phyloP scores from a whole-genome alignment of 495 filamentous ascomycete species.

The Hypoxylon trugodes region DNA sequence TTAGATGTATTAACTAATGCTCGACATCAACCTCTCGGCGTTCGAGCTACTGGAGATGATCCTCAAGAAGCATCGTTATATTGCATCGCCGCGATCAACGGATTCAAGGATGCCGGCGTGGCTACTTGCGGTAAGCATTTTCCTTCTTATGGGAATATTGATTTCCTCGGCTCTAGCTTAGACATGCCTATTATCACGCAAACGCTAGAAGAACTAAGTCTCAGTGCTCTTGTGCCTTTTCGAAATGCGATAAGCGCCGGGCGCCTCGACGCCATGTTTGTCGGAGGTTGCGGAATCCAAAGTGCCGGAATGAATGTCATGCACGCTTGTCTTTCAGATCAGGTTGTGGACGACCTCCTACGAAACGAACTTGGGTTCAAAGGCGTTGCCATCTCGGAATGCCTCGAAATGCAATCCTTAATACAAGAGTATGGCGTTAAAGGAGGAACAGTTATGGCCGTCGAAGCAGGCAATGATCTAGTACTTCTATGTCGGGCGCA shows the following conservation, averaged over 20 bases:
- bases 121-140: slow-evolving; percentile 93
- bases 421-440: slow-evolving; percentile 92
- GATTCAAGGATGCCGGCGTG: slow-evolving; percentile 85
- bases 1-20: slow-evolving; percentile 91
- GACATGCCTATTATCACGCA: slow-evolving; percentile 94
- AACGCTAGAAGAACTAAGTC: slow-evolving; percentile 83
- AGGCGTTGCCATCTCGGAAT: slow-evolving; percentile 92
- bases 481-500: slow-evolving; percentile 86
- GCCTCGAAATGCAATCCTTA: slow-evolving; percentile 93
- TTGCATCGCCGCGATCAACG: slow-evolving; percentile 85
- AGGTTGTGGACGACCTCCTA: slow-evolving; percentile 85
- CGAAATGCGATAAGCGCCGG: slow-evolving; percentile 84
- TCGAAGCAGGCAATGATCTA: slow-evolving; percentile 89
- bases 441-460: slow-evolving; percentile 91
- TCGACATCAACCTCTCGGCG: slow-evolving; percentile 84
- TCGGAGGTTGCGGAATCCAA: slow-evolving; percentile 86
- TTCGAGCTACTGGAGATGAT: slow-evolving; percentile 83
- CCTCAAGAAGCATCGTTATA: slow-evolving; percentile 90
- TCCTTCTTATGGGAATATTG: slow-evolving; percentile 90
- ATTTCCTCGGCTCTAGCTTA: slow-evolving; percentile 83
- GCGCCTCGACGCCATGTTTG: slow-evolving; percentile 86
- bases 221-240: slow-evolving; percentile 86
- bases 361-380: slow-evolving; percentile 84
- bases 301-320: slow-evolving; percentile 88
- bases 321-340: slow-evolving; percentile 90